These are phyloP conservation scores for Kurtzmaniella quercitrusa DNA, from an alignment of 1,139 yeast genomes.

Conservation along the genomic window DNA sequence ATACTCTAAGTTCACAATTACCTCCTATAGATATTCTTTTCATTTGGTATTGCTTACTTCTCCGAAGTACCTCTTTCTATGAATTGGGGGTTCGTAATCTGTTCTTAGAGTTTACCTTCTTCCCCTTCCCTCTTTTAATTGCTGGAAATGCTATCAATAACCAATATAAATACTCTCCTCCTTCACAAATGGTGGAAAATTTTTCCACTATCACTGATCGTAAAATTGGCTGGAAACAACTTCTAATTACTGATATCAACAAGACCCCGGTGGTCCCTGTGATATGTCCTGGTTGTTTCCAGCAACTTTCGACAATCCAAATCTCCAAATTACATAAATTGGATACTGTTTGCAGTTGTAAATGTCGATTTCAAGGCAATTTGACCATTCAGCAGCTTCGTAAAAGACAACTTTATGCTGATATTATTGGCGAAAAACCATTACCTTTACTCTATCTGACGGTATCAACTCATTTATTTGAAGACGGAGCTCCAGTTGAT, in stretches of 20 bases:
- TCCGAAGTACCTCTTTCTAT: slow-evolving; percentile 3
- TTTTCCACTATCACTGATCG: slow-evolving; percentile 1
- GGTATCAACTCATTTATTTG: slow-evolving; percentile 2
- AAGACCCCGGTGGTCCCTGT: slow-evolving; percentile 1
- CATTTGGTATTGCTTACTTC: slow-evolving; percentile 4
- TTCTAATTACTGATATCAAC: not conserved
- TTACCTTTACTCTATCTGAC: slow-evolving; percentile 5
- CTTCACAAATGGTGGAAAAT: slow-evolving; percentile 1
- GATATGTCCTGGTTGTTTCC: slow-evolving; percentile 5
- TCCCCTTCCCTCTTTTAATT: slow-evolving; percentile 4
- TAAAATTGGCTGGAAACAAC: slow-evolving; percentile 1
- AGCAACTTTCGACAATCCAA: not conserved
- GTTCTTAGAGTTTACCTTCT: slow-evolving; percentile 5
- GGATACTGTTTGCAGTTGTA: slow-evolving; percentile 1
- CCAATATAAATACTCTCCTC: slow-evolving; percentile 1
- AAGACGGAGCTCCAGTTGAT: slow-evolving; percentile 2
- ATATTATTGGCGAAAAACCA: slow-evolving; percentile 1
- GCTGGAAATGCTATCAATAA: not conserved
- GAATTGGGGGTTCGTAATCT: slow-evolving; percentile 5
- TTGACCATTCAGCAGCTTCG: slow-evolving; percentile 3
- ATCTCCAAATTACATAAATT: slow-evolving; percentile 2
- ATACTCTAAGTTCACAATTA: not conserved
- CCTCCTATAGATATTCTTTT: slow-evolving; percentile 6
- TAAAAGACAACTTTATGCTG: slow-evolving; percentile 4
- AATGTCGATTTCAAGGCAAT: slow-evolving; percentile 6